Evolutionary conservation across 2,329 filamentous ascomycete genomes (phyloP).

Genomic region (Basipetospora chlamydospora): DNA sequence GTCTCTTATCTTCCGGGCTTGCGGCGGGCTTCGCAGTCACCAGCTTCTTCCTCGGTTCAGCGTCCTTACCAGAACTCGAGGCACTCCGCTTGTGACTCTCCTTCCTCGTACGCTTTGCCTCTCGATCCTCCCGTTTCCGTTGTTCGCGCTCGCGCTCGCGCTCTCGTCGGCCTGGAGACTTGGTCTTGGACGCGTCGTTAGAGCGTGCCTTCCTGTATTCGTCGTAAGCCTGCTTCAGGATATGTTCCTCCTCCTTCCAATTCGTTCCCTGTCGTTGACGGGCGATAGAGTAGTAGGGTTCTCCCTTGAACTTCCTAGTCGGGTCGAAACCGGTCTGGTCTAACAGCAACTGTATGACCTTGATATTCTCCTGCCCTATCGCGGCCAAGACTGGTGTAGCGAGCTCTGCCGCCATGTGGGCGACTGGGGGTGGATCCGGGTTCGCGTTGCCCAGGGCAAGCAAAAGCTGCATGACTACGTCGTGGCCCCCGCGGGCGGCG

Average conservation of each 20-base stretch:
- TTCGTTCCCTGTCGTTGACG: constrained; percentile 69
- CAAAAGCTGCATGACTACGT: constrained; percentile 69
- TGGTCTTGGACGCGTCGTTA: constrained; percentile 31
- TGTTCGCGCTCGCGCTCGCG: constrained; percentile 20
- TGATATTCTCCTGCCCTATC: constrained; percentile 76
- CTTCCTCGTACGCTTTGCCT: constrained; percentile 24
- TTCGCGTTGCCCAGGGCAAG: constrained; percentile 52
- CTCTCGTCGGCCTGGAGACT: constrained; percentile 32
- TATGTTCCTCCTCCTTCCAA: constrained; percentile 76
- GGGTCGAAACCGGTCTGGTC: constrained; percentile 71
- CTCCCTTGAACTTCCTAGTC: constrained; percentile 58
- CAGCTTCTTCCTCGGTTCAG: constrained; percentile 28
- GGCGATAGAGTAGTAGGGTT: constrained; percentile 79
- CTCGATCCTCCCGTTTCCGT: too few species aligned
- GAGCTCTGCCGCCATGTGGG: constrained; percentile 48
- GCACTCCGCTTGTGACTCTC: constrained; percentile 31
- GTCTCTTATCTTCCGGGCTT: constrained; percentile 35
- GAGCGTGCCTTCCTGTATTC: constrained; percentile 37
- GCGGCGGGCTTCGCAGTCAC: constrained; percentile 16
- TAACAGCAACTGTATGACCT: constrained; percentile 68
- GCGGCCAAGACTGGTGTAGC: constrained; percentile 89
- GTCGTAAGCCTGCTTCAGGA: constrained; percentile 65
- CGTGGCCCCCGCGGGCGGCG: constrained; percentile 82
- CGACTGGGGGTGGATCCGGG: constrained; percentile 53
- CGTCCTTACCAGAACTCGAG: constrained; percentile 33